Conservation (phyloP, 139 green algal genomes). For the Haematococcus sp. region DNA sequence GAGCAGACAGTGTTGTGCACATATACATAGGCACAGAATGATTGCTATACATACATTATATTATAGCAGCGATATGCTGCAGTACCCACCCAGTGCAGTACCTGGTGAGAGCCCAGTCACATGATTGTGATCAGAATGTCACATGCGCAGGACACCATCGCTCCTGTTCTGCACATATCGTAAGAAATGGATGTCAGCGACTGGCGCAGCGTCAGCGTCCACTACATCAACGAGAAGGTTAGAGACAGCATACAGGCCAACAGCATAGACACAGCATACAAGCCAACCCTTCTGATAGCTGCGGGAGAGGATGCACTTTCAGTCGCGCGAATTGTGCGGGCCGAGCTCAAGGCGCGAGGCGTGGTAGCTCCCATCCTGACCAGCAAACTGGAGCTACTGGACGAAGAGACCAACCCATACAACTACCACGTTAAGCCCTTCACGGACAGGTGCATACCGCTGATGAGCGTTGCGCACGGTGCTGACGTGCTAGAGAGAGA, state of each 20-base stretch:
- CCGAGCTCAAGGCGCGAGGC: neutral
- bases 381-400: conserved; percentile 7
- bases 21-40: too few relatives aligned
- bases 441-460: neutral
- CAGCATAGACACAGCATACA: neutral
- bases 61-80: too few relatives aligned
- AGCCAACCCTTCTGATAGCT: conserved; percentile 19
- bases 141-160: too few relatives aligned
- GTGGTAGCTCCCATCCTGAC: conserved; percentile 6
- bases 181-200: conserved; percentile 15
- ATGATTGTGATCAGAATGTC: too few relatives aligned
- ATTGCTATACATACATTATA: too few relatives aligned
- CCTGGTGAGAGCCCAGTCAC: too few relatives aligned
- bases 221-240: conserved; percentile 4
- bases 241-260: neutral
- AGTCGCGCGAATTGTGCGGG: neutral
- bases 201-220: conserved; percentile 6
- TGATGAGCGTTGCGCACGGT: too few relatives aligned
- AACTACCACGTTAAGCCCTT: neutral
- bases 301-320: conserved; percentile 10
- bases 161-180: too few relatives aligned
- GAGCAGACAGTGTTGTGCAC: too few relatives aligned
- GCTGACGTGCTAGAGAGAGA: too few relatives aligned
- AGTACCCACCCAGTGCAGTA: too few relatives aligned
- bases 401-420: conserved; percentile 20